phyloP scores from a whole-genome alignment of 1,284 basidiomycete genomes.

The Ganoderma boninense region DNA sequence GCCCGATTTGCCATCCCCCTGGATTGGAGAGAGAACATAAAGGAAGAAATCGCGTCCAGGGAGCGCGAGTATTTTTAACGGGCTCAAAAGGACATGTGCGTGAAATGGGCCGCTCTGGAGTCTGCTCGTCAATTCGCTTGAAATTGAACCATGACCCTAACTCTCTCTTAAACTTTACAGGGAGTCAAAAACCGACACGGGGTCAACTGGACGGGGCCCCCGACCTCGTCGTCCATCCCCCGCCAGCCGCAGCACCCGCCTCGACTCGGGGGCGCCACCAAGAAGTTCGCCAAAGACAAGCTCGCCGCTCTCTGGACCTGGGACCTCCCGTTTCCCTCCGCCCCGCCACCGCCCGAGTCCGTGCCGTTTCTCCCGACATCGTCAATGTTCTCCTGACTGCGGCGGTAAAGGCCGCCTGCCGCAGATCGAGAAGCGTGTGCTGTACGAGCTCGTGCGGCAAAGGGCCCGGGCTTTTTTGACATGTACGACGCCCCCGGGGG shows the following conservation, averaged over 20 bases:
- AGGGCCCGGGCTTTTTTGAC: constrained; percentile 30
- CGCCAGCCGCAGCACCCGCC: background rate
- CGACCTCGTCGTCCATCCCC: background rate
- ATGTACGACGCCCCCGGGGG: background rate
- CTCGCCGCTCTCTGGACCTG: background rate
- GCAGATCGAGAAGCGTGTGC: constrained; percentile 43
- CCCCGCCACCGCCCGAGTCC: background rate
- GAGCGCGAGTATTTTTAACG: background rate
- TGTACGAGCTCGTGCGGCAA: constrained; percentile 48
- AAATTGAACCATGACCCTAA: background rate
- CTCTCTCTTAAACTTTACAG: background rate
- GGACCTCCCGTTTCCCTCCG: background rate
- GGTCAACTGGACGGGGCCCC: background rate
- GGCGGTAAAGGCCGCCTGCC: constrained; percentile 36
- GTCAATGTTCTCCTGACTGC: constrained; percentile 21
- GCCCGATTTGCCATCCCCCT: too few species aligned
- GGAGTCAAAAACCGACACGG: background rate
- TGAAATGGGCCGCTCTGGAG: background rate
- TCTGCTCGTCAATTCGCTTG: background rate
- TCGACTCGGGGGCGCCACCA: background rate
- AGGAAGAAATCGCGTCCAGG: background rate
- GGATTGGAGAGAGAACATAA: background rate
- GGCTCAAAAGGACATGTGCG: background rate
- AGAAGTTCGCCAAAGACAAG: background rate
- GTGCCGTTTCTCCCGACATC: background rate